phyloP scores from a whole-genome alignment of 2,329 filamentous ascomycete species.

The Apiospora kogelbergensis region DNA sequence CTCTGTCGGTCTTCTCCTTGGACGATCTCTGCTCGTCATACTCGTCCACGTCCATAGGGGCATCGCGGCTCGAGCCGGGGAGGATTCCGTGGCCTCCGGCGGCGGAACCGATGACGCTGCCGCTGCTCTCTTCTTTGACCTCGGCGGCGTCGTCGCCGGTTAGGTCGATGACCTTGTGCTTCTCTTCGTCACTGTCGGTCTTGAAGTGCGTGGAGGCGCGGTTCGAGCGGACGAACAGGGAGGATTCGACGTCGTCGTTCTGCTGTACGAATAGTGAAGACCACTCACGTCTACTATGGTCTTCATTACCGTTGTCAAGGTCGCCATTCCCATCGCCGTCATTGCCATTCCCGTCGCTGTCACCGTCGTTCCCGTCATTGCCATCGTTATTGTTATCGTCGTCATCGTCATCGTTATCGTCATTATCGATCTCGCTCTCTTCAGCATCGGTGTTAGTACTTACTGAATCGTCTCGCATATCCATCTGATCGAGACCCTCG shows the following conservation, averaged over 20 bases:
- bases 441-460: too few species aligned
- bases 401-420: neutral
- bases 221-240: neutral
- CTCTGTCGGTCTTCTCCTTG: neutral
- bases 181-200: slow-evolving; percentile 6
- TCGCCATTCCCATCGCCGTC: too few species aligned
- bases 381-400: neutral
- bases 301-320: too few species aligned
- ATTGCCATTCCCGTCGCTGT: neutral
- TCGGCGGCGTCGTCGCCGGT: neutral
- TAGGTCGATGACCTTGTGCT: neutral
- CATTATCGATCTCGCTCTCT: neutral
- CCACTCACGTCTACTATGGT: too few species aligned
- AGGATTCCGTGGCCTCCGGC: neutral
- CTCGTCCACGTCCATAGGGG: neutral
- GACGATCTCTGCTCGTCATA: too few species aligned
- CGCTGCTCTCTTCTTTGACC: neutral
- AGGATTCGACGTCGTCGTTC: neutral
- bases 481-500: neutral
- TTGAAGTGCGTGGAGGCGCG: neutral
- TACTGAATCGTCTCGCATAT: neutral
- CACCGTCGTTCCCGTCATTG: neutral
- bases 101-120: neutral
- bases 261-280: neutral
- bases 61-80: neutral